A percentile compares a stretch with the other conserved stretches of the same genome.
Conservation (phyloP, 345 rosid species). For the Lagerstroemia speciosa region DNA sequence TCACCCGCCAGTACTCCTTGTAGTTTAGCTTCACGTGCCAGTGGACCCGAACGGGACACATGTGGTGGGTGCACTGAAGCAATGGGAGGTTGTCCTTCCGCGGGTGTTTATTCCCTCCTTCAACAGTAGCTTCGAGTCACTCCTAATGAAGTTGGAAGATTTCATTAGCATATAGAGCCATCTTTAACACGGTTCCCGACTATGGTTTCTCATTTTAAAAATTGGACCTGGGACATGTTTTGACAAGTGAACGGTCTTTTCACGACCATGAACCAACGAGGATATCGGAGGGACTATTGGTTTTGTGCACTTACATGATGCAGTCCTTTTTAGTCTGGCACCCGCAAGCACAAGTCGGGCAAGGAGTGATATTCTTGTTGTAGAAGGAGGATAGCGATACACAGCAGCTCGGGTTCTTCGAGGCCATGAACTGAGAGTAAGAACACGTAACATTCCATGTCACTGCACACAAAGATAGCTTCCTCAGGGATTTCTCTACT, state of each 20-base stretch:
- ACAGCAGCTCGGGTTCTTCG: conserved; percentile 34
- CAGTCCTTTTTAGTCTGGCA: conserved; percentile 29
- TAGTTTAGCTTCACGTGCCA: conserved; percentile 24
- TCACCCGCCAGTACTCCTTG: conserved; percentile 20
- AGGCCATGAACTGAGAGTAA: conserved; percentile 33
- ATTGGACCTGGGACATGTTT: too few relatives aligned
- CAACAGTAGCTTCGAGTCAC: conserved; percentile 9
- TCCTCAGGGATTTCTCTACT: background rate
- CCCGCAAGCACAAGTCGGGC: conserved; percentile 40
- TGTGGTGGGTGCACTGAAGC: conserved; percentile 23
- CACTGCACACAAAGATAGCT: conserved; percentile 22
- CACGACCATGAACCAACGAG: too few relatives aligned
- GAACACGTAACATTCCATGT: conserved; percentile 26
- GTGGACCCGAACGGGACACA: conserved; percentile 23
- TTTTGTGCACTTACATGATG: conserved; percentile 14
- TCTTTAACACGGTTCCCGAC: too few relatives aligned
- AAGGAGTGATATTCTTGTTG: conserved; percentile 32
- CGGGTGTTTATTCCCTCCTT: conserved; percentile 7
- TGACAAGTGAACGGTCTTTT: too few relatives aligned
- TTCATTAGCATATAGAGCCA: background rate
- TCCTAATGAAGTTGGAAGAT: conserved; percentile 8
- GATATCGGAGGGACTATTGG: background rate
- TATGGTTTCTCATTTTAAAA: too few relatives aligned
- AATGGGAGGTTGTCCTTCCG: conserved; percentile 6
- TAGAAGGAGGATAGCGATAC: conserved; percentile 47